A percentile compares a stretch with the other conserved stretches of the same genome.
Conservation (phyloP, 805 yeast genomes). For the Metschnikowia lochheadii region DNA sequence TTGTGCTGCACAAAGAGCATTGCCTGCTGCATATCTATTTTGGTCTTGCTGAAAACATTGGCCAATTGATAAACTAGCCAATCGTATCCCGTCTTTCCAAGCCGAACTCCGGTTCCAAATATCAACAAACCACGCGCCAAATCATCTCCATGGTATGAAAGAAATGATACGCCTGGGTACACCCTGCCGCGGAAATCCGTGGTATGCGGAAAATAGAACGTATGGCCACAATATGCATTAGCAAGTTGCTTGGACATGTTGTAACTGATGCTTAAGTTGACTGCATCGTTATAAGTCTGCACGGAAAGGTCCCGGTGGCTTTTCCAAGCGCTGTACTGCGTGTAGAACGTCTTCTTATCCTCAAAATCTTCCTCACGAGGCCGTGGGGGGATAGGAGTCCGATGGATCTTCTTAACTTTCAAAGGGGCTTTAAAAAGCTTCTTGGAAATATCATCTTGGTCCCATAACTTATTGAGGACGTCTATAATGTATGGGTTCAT, state of each 20-base stretch:
- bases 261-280: constrained; percentile 12
- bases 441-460: constrained; percentile 12
- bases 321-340: constrained; percentile 7
- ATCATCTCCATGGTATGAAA: constrained; percentile 37
- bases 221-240: constrained; percentile 29
- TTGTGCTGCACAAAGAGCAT: constrained; percentile 24
- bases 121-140: constrained; percentile 29
- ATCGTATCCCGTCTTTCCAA: constrained; percentile 32
- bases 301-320: not conserved
- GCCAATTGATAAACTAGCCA: constrained; percentile 41
- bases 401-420: not conserved
- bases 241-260: constrained; percentile 21
- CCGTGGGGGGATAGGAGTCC: not conserved
- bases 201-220: constrained; percentile 34
- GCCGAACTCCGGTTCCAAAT: constrained; percentile 35
- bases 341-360: constrained; percentile 1
- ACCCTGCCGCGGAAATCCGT: constrained; percentile 41
- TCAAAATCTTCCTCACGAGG: constrained; percentile 3
- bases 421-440: constrained; percentile 24
- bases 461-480: constrained; percentile 16
- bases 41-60: constrained; percentile 29
- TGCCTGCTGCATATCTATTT: constrained; percentile 24
- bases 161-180: constrained; percentile 34
- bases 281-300: constrained; percentile 1
- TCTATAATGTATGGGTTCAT: constrained; percentile 26